Evolutionary conservation across 805 yeast species (phyloP).

Genomic region (Kodamaea nitidulidarum): DNA sequence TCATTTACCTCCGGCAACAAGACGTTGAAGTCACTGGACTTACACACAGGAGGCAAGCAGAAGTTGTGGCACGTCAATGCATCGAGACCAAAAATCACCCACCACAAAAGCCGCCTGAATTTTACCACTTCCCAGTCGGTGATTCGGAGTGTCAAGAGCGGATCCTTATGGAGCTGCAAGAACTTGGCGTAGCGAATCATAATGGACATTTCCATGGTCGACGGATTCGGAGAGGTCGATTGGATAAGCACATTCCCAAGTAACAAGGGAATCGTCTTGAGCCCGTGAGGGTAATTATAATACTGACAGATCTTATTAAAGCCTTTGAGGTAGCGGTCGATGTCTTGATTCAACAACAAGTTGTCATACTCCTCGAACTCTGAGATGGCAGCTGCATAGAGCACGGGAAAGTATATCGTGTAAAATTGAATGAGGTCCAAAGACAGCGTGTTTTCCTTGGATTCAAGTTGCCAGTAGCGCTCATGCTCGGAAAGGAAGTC

Average conservation of each 20-base stretch:
- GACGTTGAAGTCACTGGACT: constrained; percentile 52
- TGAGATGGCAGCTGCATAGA: constrained; percentile 57
- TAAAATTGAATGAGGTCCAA: constrained; percentile 43
- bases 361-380: constrained; percentile 57
- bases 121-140: constrained; percentile 47
- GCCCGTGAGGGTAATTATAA: constrained; percentile 45
- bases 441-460: constrained; percentile 7
- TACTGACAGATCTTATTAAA: constrained; percentile 48
- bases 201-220: constrained; percentile 52
- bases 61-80: constrained; percentile 53
- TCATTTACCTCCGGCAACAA: constrained; percentile 49
- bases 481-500: constrained; percentile 46
- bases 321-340: constrained; percentile 47
- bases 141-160: constrained; percentile 48
- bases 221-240: constrained; percentile 53
- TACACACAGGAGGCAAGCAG: constrained; percentile 51
- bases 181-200: constrained; percentile 55
- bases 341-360: constrained; percentile 42
- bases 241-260: constrained; percentile 48
- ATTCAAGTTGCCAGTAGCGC: constrained; percentile 40
- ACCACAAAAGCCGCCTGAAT: constrained; percentile 57
- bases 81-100: constrained; percentile 62
- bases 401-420: constrained; percentile 47
- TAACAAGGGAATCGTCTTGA: constrained; percentile 39
- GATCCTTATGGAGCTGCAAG: constrained; percentile 56